phyloP scores from a whole-genome alignment of 1,284 basidiomycete genomes.

The Baeospora myosura region DNA sequence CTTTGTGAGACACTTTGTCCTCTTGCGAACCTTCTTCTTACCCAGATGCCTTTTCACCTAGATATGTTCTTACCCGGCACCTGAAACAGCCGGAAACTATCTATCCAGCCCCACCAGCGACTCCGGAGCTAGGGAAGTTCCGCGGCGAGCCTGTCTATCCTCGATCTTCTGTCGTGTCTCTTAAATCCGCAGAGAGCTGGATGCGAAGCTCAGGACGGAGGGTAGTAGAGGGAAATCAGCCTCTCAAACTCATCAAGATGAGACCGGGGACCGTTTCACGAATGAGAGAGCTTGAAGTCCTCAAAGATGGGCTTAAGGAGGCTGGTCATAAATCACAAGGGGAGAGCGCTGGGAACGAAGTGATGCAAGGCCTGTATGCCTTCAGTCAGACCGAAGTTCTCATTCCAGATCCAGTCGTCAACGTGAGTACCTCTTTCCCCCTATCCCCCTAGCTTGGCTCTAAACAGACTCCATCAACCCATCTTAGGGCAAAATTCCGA shows the following conservation, averaged over 20 bases:
- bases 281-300: conserved; percentile 79
- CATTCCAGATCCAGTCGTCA: conserved; percentile 69
- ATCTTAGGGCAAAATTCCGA: conserved; percentile 80
- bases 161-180: conserved; percentile 71
- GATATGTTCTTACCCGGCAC: conserved; percentile 86
- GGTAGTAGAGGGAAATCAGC: conserved; percentile 70
- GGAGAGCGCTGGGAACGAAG: conserved; percentile 42
- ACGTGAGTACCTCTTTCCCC: conserved; percentile 42
- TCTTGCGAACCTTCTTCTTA: conserved; percentile 7
- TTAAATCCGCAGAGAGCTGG: conserved; percentile 94
- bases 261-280: conserved; percentile 79
- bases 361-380: conserved; percentile 85
- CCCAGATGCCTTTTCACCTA: conserved; percentile 23
- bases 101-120: conserved; percentile 58
- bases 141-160: conserved; percentile 91
- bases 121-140: conserved; percentile 80
- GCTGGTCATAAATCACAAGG: conserved; percentile 30
- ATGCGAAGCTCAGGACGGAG: conserved; percentile 76
- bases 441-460: conserved; percentile 7
- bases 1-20: conserved; percentile 49
- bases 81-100: conserved; percentile 86
- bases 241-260: conserved; percentile 88
- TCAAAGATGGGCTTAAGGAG: conserved; percentile 32
- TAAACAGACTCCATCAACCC: conserved; percentile 11
- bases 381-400: conserved; percentile 83